phyloP scores from a whole-genome alignment of 345 rosid genomes.

The Pelargonium nanum region DNA sequence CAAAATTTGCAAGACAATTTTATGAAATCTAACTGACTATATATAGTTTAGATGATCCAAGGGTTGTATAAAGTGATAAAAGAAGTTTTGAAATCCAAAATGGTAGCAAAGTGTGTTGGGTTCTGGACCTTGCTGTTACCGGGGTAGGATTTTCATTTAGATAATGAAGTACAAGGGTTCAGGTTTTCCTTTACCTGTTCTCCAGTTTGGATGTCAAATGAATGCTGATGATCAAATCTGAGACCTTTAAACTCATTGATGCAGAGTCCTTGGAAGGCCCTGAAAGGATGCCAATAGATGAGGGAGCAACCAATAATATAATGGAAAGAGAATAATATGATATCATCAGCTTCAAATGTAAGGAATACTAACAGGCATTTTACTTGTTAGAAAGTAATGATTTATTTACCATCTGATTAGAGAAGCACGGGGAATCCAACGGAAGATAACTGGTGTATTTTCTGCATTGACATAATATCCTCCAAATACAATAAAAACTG shows the following conservation, averaged over 20 bases:
- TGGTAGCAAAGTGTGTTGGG: no score
- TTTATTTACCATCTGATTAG: conserved; percentile 70
- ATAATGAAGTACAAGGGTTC: background rate
- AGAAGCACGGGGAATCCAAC: conserved; percentile 88
- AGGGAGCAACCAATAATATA: no score
- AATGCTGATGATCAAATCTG: conserved; percentile 63
- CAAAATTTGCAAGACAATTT: no score
- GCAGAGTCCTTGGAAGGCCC: conserved; percentile 98
- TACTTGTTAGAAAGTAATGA: background rate
- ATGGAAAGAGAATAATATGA: conserved; percentile 1
- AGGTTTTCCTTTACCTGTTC: conserved; percentile 55
- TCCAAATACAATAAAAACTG: conserved; percentile 88
- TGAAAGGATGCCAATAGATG: conserved; percentile 28
- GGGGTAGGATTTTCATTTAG: no score
- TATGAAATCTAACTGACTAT: no score
- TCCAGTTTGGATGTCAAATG: conserved; percentile 81
- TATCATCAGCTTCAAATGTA: no score
- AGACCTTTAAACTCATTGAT: conserved; percentile 87
- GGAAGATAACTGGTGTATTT: conserved; percentile 80
- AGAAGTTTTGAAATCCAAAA: no score
- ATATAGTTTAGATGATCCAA: no score
- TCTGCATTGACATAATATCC: conserved; percentile 85
- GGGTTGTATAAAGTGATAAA: no score
- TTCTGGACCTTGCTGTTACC: no score
- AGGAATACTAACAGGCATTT: no score